phyloP scores from a whole-genome alignment of 768 basidiomycete species.

The Cubamyces lactineus region DNA sequence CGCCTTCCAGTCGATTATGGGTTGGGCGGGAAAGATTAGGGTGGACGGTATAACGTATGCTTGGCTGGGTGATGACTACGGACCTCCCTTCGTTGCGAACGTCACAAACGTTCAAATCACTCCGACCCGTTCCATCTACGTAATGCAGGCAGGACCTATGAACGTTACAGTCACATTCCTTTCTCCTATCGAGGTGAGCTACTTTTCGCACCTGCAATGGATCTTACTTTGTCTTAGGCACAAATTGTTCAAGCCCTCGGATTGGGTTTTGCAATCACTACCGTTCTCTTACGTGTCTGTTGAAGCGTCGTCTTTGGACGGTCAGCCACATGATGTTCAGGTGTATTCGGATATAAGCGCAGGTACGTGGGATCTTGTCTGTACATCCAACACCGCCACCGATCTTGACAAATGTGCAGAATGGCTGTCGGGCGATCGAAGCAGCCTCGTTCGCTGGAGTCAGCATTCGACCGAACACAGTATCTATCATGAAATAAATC shows the following conservation, averaged over 20 bases:
- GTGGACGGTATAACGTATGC: slow-evolving; percentile 26
- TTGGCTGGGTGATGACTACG: slow-evolving; percentile 22
- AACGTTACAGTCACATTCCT: slow-evolving; percentile 42
- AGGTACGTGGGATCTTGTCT: slow-evolving; percentile 28
- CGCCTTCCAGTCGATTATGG: slow-evolving; percentile 8
- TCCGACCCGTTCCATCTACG: slow-evolving; percentile 40
- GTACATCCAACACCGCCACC: not conserved
- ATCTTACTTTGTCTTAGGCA: not conserved
- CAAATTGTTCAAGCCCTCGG: slow-evolving; percentile 33
- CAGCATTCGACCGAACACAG: slow-evolving; percentile 6
- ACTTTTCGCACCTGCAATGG: not conserved
- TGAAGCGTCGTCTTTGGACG: slow-evolving; percentile 36
- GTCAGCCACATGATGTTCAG: slow-evolving; percentile 37
- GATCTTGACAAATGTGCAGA: slow-evolving; percentile 5
- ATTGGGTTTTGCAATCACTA: slow-evolving; percentile 43
- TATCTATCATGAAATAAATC: slow-evolving; percentile 20
- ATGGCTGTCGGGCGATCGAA: slow-evolving; percentile 20
- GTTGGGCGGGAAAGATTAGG: slow-evolving; percentile 28
- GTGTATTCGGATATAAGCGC: slow-evolving; percentile 45
- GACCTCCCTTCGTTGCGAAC: slow-evolving; percentile 11
- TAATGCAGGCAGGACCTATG: slow-evolving; percentile 39
- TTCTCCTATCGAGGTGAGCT: slow-evolving; percentile 44
- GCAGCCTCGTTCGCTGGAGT: slow-evolving; percentile 13
- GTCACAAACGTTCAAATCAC: slow-evolving; percentile 35
- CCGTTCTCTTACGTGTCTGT: slow-evolving; percentile 45